Conservation (phyloP, 2,329 filamentous ascomycete species). For the Aaosphaeria arxii region DNA sequence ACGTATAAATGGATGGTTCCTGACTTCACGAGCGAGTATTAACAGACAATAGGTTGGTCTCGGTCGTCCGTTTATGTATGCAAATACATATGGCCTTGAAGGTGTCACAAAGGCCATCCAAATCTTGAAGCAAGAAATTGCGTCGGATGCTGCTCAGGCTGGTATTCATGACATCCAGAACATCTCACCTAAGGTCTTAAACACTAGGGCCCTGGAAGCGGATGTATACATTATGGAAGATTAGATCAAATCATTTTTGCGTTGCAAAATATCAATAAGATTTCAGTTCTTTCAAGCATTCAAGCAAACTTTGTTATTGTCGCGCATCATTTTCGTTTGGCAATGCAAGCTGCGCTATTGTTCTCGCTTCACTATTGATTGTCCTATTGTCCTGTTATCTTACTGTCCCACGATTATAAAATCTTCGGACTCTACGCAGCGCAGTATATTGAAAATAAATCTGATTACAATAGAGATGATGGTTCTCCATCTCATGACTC, state of each 20-base stretch:
- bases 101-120: conserved; percentile 58
- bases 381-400: too few species aligned
- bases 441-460: too few species aligned
- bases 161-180: conserved; percentile 6
- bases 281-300: background rate
- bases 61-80: conserved; percentile 51
- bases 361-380: too few species aligned
- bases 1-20: conserved; percentile 3
- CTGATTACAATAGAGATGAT: too few species aligned
- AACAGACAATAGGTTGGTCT: conserved; percentile 32
- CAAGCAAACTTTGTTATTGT: too few species aligned
- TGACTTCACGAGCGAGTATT: conserved; percentile 15
- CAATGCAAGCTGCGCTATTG: too few species aligned
- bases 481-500: too few species aligned
- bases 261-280: background rate
- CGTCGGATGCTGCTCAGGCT: conserved; percentile 30
- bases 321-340: too few species aligned
- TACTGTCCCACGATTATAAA: too few species aligned
- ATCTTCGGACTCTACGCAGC: too few species aligned
- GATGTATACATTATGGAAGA: conserved; percentile 1
- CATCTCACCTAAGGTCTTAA: conserved; percentile 3
- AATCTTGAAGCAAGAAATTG: conserved; percentile 52
- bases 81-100: conserved; percentile 56
- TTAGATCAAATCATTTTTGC: background rate
- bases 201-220: conserved; percentile 1